phyloP scores from a whole-genome alignment of 139 green algal species.

The Astrephomene gubernaculifera region DNA sequence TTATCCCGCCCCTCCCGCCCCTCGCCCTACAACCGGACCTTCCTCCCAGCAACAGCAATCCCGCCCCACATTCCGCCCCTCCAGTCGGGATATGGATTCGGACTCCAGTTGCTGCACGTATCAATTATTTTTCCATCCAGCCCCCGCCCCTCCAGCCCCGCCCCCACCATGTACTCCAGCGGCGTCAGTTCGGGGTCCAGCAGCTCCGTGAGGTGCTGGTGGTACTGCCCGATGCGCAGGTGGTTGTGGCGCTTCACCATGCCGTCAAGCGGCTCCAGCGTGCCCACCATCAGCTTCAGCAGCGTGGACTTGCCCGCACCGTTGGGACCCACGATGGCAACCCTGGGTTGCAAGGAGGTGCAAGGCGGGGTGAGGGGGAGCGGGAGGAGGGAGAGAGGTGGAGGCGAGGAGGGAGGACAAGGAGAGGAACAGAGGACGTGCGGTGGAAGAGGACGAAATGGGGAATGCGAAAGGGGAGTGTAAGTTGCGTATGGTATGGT shows the following conservation, averaged over 20 bases:
- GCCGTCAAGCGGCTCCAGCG: constrained; percentile 89
- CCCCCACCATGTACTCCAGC: constrained; percentile 81
- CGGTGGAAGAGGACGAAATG: too few relatives aligned
- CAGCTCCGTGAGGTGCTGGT: constrained; percentile 88
- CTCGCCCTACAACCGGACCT: too few relatives aligned
- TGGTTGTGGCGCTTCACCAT: constrained; percentile 97
- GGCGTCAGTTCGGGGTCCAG: constrained; percentile 79
- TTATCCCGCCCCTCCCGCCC: too few relatives aligned
- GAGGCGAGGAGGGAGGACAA: neutral
- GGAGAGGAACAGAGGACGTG: neutral
- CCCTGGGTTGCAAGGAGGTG: constrained; percentile 59
- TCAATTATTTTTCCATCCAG: neutral
- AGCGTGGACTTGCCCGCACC: constrained; percentile 96
- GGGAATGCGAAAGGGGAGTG: too few relatives aligned
- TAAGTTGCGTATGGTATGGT: too few relatives aligned
- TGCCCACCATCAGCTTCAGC: constrained; percentile 97
- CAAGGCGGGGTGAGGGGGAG: neutral
- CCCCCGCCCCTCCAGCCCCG: neutral
- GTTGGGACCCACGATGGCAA: constrained; percentile 96
- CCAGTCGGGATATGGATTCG: too few relatives aligned
- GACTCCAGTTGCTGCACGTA: too few relatives aligned
- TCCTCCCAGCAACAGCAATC: too few relatives aligned
- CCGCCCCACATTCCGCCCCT: too few relatives aligned
- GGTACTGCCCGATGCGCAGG: constrained; percentile 85
- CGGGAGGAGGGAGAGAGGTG: neutral